phyloP scores from a whole-genome alignment of 2,329 filamentous ascomycete genomes.

The Teratosphaeria viscida region DNA sequence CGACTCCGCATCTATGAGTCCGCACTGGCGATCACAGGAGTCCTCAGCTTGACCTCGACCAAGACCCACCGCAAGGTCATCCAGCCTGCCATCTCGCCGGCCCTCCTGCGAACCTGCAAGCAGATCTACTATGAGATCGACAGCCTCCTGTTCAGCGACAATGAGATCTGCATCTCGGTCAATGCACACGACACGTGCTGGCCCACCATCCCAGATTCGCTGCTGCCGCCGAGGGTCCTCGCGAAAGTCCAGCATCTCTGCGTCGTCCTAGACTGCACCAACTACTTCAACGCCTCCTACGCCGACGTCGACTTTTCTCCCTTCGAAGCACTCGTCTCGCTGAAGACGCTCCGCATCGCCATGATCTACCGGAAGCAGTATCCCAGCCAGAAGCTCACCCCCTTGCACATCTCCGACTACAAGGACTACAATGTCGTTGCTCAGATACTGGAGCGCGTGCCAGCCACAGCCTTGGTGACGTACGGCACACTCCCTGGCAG shows the following conservation, averaged over 20 bases:
- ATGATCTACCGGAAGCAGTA: constrained; percentile 4
- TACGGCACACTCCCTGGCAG: constrained; percentile 9
- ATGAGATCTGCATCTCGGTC: constrained; percentile 29
- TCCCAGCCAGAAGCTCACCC: constrained; percentile 1
- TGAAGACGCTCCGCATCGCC: constrained; percentile 4
- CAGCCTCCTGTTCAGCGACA: constrained; percentile 33
- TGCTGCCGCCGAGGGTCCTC: constrained; percentile 13
- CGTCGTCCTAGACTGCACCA: constrained; percentile 17
- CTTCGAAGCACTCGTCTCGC: constrained; percentile 7
- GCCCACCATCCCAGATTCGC: constrained; percentile 14
- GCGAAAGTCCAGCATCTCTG: constrained; percentile 12
- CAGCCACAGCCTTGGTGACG: constrained; percentile 5
- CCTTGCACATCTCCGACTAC: constrained; percentile 2
- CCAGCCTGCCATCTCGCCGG: constrained; percentile 24
- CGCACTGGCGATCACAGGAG: constrained; percentile 12
- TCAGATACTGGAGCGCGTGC: constrained; percentile 12
- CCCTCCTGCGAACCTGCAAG: constrained; percentile 30
- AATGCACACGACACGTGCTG: constrained; percentile 17
- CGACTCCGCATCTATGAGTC: constrained; percentile 14
- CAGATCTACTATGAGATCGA: constrained; percentile 31
- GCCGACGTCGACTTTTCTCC: constrained; percentile 14
- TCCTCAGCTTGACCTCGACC: constrained; percentile 11
- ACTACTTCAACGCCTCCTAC: constrained; percentile 11
- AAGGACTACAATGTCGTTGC: constrained; percentile 5
- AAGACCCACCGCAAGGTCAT: constrained; percentile 7